Evolutionary conservation across 306 rosid genomes (phyloP), one percentile per base, ranked within the genome.

Genomic region (Prunus mira): DNA sequence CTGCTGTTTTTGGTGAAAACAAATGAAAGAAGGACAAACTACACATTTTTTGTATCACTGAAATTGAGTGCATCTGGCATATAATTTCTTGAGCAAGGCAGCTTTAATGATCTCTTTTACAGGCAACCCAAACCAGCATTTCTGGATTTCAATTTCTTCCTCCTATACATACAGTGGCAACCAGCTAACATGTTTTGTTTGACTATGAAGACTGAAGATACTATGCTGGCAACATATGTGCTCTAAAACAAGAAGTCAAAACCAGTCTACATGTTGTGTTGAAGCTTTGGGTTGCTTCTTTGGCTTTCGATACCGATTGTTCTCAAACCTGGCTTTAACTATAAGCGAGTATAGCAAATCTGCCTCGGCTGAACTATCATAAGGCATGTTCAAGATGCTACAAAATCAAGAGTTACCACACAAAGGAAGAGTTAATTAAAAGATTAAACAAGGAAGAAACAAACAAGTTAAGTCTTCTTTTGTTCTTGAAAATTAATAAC

Each of bases 251-350:
- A 63, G 34, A 65, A 49, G 25, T 82, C 89, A 94, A 84, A 85
- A 88, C 91, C 93, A 90, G 83, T 90, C 97, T 4, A 95, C 93
- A 88, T 78, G 91, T 67, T 88, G 69, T 74, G 82, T 81, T 71
- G 98, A 95, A 79, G 79, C 46, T 80, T 88, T 92, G 65, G 96
- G 84, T 75, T 88, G 88, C 87, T 84, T 92, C 83, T 88, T 90
- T 5, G 98, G 97, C 86, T 83, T 90, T 80, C 47, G 88, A 76
- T 85, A 90, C 50, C 98, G 83, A 77, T 89, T 90, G 79, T 95
- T 95, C 89, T 95, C 96, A 83, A 81, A 92, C 80, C 73, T 85
- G 65, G 97, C 96, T 89, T 90, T 90, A 41, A 86, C 84, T 61
- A 90, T 75, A 19, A 95, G 97, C 79, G 97, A 84, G 79, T 90